A percentile compares a stretch with the other conserved stretches of the same genome.
Conservation (phyloP, 257 asterid genomes). For the Petunia secreta region DNA sequence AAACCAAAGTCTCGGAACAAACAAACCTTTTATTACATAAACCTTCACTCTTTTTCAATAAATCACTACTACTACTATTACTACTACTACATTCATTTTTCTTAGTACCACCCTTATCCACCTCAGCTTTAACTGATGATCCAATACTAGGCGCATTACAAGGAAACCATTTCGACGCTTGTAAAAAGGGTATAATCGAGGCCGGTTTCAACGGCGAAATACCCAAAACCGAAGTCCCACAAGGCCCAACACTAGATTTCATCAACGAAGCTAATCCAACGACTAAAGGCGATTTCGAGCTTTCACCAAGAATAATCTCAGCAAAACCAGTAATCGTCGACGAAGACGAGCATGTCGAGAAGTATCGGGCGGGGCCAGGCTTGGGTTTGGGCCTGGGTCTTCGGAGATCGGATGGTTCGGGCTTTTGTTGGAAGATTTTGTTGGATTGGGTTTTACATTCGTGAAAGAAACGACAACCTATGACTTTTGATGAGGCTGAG, state of each 20-base stretch:
- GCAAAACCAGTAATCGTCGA: conserved; percentile 45
- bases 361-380: conserved; percentile 22
- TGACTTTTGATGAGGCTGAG: conserved; percentile 49
- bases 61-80: background rate
- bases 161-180: conserved; percentile 78
- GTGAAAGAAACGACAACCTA: conserved; percentile 52
- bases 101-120: conserved; percentile 64
- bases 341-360: conserved; percentile 39
- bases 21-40: conserved; percentile 25
- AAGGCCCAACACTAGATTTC: conserved; percentile 49
- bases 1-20: conserved; percentile 48
- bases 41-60: conserved; percentile 15
- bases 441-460: conserved; percentile 53
- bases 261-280: conserved; percentile 60
- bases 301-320: conserved; percentile 49
- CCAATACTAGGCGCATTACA: conserved; percentile 52
- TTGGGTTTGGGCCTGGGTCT: conserved; percentile 33
- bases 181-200: conserved; percentile 55
- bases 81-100: conserved; percentile 28
- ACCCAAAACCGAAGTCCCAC: conserved; percentile 44
- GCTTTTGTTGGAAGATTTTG: conserved; percentile 46
- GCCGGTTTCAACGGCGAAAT: conserved; percentile 68
- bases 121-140: conserved; percentile 37
- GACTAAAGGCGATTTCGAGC: conserved; percentile 50
- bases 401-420: conserved; percentile 53